phyloP scores from a whole-genome alignment of 495 filamentous ascomycete species.

The Penicillium steckii region DNA sequence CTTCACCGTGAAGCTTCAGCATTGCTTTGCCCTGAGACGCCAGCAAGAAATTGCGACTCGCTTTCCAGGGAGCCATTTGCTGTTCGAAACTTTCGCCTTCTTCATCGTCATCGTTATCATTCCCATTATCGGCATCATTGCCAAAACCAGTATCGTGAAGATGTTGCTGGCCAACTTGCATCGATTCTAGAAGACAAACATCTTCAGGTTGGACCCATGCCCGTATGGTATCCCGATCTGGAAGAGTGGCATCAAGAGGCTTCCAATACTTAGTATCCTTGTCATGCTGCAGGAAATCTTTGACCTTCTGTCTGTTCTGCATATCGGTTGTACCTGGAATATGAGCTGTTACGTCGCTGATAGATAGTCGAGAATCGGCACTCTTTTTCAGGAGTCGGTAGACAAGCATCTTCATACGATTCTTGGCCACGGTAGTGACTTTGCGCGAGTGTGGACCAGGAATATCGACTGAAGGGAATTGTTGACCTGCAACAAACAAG shows the following conservation, averaged over 20 bases:
- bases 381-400: slow-evolving; percentile 80
- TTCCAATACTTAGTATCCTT: slow-evolving; percentile 84
- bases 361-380: slow-evolving; percentile 62
- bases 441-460: slow-evolving; percentile 90
- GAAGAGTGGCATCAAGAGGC: slow-evolving; percentile 66
- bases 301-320: slow-evolving; percentile 92
- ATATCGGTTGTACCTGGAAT: slow-evolving; percentile 89
- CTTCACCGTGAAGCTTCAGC: slow-evolving; percentile 89
- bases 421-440: slow-evolving; percentile 92
- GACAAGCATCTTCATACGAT: slow-evolving; percentile 91
- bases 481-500: slow-evolving; percentile 84
- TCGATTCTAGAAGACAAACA: slow-evolving; percentile 88
- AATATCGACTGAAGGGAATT: slow-evolving; percentile 86
- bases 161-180: slow-evolving; percentile 89
- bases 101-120: slow-evolving; percentile 64
- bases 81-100: slow-evolving; percentile 75
- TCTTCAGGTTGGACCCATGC: slow-evolving; percentile 92
- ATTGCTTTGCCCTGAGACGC: slow-evolving; percentile 95
- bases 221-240: slow-evolving; percentile 74
- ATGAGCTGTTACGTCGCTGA: slow-evolving; percentile 81
- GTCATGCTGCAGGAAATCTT: slow-evolving; percentile 89
- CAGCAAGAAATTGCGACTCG: slow-evolving; percentile 90
- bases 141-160: slow-evolving; percentile 78
- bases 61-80: slow-evolving; percentile 91
- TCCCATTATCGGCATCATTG: slow-evolving; percentile 70